Evolutionary conservation across 257 asterid genomes (phyloP), one percentile per base, ranked within the genome.

Genomic region (Marsdenia floribunda): DNA sequence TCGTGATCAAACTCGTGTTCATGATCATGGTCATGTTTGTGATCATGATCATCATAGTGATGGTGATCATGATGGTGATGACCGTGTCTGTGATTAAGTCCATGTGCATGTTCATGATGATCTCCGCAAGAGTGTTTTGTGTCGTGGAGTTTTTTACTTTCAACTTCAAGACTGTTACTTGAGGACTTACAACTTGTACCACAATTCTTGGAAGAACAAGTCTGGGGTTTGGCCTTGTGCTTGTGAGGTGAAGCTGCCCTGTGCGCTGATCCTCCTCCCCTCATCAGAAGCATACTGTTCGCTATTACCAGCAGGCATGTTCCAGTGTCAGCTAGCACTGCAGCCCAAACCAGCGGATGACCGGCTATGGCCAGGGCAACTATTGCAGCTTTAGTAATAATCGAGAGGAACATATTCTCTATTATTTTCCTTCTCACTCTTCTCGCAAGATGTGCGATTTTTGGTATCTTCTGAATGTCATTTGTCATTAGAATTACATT

Each of bases 321-420:
- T 40, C 97, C 98, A 7, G 85, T 90, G 68, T 93, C 97, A 0
- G 90, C 60, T 0, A 93, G 85, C 33, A 93, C 93, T 0, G 98
- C 98, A 9, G 91, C 97, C 98, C 98, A 93, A 12, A 93, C 97
- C 0, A 91, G 83, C 0, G 98, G 98, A 81, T 93, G 86, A 15
- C 98, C 98, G 6, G 88, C 96, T 47, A 93, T 76, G 74, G 97
- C 98, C 68, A 91, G 46, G 33, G 78, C 96, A 6, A 93, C 21
- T 13, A 93, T 83, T 19, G 82, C 95, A 16, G 79, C 88, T 77
- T 93, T 93, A n/a, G 91, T 87, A 8, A 78, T 13, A 19, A 88
- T 3, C 0, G 97, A 85, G 0, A 90, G 33, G 16, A 88, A 18
- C 76, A 91, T 90, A 63, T 93, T 93, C 79, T 93, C 91, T 14